phyloP scores from a whole-genome alignment of 176 grass and related monocot genomes.

The Rhipidocladum racemiflorum region DNA sequence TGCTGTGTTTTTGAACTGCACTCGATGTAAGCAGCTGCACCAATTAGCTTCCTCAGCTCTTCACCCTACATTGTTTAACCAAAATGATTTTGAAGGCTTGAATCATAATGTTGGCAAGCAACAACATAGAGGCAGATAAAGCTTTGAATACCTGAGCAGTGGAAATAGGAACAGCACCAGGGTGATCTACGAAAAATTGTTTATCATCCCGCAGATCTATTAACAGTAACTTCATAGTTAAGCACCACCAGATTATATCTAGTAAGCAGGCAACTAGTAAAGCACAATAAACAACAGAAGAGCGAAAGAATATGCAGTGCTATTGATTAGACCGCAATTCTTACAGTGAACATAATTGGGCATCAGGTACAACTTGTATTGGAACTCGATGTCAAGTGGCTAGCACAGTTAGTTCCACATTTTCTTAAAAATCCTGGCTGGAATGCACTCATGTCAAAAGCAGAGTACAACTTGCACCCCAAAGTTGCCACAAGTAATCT shows the following conservation, averaged over 20 bases:
- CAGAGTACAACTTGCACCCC: not conserved
- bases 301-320: not conserved
- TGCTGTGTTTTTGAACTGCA: constrained; percentile 82
- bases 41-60: constrained; percentile 72
- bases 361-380: not conserved
- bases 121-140: not conserved
- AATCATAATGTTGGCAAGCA: not conserved
- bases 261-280: constrained; percentile 4
- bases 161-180: constrained; percentile 47
- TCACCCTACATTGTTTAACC: constrained; percentile 49
- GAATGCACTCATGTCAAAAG: not conserved
- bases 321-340: not conserved
- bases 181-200: constrained; percentile 51
- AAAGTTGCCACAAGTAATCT: not conserved
- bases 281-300: not conserved
- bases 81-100: not conserved
- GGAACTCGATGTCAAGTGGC: not conserved
- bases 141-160: constrained; percentile 35
- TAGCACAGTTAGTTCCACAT: not conserved
- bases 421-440: not conserved
- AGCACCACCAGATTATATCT: not conserved
- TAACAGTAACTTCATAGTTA: constrained; percentile 4
- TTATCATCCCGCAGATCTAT: constrained; percentile 55
- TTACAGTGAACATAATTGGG: not conserved
- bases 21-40: constrained; percentile 62